Base-by-base conservation (phyloP, 1,284 basidiomycete species). In the Vanrija sp. region DNA sequence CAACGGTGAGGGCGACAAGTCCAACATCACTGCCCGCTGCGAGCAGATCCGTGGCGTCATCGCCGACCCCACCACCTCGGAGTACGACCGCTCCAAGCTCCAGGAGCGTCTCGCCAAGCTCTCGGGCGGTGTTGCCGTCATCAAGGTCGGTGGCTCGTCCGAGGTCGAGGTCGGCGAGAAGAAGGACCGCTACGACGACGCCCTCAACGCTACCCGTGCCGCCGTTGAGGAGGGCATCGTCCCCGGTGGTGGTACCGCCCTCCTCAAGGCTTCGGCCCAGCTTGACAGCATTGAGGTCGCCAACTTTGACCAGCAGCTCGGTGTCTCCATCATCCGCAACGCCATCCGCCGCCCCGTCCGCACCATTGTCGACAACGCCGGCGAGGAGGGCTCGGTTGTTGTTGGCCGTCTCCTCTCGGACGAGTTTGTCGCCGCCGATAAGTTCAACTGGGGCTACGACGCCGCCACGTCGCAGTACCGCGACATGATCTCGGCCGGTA, bases 131-230 rank as follows among this genome's bases (percentile, higher is more conserved):
- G 94, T 98, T 51, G 95, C 94, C 28, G 94, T 98, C 76, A 97
- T 98, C 85, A 93, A 91, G 80, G 95, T 98, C 64, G 95, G 95
- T 58, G 95, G 95, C 44, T 81, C 86, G 48, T 87, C 84, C 60
- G 95, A 98, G 78, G 94, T 98, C 56, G 95, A 98, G 80, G 95
- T 98, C 62, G 85, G 94, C 16, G 95, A 98, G 84, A 98, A 98
- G 89, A 98, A 98, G 86, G 95, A 98, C 78, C 84, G 94, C 51
- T 98, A 96, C 76, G 95, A 98, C 71, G 95, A 98, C 74, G 95
- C 95, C 6, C 83, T 98, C 57, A 96, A 96, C 77, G 93, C 93
- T 18, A 98, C 95, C 6, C 89, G 95, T 55, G 95, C 95, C 43
- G 95, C 95, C 49, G 95, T 98, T 49, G 95, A 97, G 80, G 92